These are phyloP conservation scores for Lyophyllum decastes DNA, from an alignment of 768 basidiomycete species.

Conservation along the genomic window DNA sequence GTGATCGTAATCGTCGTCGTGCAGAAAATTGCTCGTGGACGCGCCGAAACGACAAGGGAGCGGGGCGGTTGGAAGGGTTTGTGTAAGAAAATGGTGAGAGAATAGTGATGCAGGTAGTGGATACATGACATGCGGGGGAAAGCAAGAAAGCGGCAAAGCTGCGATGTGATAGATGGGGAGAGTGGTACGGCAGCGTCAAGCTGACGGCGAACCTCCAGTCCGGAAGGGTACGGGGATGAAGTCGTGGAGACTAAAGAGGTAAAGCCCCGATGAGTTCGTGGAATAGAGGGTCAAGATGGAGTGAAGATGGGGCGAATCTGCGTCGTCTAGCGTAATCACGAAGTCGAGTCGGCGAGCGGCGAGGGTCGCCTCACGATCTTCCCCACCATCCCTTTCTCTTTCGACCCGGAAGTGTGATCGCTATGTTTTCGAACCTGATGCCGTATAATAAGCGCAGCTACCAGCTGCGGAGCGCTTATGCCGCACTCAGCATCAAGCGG, in stretches of 20 bases:
- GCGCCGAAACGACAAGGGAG: background rate
- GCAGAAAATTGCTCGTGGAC: background rate
- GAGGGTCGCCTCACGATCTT: conserved; percentile 11
- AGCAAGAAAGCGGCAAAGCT: conserved; percentile 12
- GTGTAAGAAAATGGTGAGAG: background rate
- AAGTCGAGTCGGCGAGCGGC: conserved; percentile 13
- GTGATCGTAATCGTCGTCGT: conserved; percentile 15
- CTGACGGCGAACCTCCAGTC: background rate
- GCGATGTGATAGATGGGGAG: conserved; percentile 10
- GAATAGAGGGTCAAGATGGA: background rate
- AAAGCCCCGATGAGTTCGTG: background rate
- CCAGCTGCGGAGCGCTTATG: conserved; percentile 12
- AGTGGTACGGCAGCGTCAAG: conserved; percentile 6
- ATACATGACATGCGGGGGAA: conserved; percentile 10
- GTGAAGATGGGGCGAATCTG: conserved; percentile 2
- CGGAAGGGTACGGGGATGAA: too few species aligned
- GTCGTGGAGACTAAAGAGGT: too few species aligned
- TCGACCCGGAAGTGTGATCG: conserved; percentile 6
- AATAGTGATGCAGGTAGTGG: conserved; percentile 10
- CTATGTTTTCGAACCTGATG: conserved; percentile 10
- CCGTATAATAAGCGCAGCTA: conserved; percentile 19
- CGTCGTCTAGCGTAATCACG: background rate
- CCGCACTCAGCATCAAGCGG: conserved; percentile 4
- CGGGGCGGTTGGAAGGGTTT: background rate
- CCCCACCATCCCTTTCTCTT: background rate